Conservation (phyloP, 305 asterid species). For the Solanum hybrid region DNA sequence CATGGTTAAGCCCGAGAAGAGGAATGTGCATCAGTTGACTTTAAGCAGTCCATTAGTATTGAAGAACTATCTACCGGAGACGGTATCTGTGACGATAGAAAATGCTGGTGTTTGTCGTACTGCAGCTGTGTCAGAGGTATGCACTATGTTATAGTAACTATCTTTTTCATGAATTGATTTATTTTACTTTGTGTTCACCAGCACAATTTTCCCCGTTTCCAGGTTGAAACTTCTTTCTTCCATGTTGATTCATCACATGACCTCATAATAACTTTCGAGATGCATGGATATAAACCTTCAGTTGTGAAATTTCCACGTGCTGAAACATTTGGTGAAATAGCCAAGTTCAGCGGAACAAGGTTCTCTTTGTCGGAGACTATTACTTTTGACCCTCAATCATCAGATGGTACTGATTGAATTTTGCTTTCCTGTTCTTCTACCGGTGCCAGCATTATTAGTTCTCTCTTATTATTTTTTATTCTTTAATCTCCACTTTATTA, state of each 20-base stretch:
- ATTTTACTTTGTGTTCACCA: constrained; percentile 14
- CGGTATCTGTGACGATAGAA: constrained; percentile 66
- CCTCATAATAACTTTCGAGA: constrained; percentile 54
- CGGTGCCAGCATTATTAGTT: constrained; percentile 3
- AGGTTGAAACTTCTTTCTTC: constrained; percentile 88
- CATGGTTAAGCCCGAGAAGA: constrained; percentile 42
- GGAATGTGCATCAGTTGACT: constrained; percentile 58
- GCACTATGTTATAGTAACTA: constrained; percentile 7
- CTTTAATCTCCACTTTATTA: constrained; percentile 20
- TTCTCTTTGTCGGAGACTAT: constrained; percentile 68
- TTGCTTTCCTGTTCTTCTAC: neutral
- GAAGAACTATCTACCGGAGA: constrained; percentile 73
- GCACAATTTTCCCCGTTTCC: constrained; percentile 25
- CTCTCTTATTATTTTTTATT: constrained; percentile 11
- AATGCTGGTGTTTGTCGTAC: constrained; percentile 64
- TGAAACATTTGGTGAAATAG: constrained; percentile 62
- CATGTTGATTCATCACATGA: constrained; percentile 90
- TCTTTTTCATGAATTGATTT: neutral
- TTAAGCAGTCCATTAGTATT: constrained; percentile 70
- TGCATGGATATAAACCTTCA: constrained; percentile 65
- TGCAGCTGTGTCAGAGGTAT: constrained; percentile 67
- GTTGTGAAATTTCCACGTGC: constrained; percentile 78
- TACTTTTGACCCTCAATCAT: constrained; percentile 55
- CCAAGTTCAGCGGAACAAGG: constrained; percentile 86
- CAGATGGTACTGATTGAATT: constrained; percentile 41